These are phyloP conservation scores for Solanum tacnaense DNA, from an alignment of 257 asterid genomes.

Conservation along the genomic window DNA sequence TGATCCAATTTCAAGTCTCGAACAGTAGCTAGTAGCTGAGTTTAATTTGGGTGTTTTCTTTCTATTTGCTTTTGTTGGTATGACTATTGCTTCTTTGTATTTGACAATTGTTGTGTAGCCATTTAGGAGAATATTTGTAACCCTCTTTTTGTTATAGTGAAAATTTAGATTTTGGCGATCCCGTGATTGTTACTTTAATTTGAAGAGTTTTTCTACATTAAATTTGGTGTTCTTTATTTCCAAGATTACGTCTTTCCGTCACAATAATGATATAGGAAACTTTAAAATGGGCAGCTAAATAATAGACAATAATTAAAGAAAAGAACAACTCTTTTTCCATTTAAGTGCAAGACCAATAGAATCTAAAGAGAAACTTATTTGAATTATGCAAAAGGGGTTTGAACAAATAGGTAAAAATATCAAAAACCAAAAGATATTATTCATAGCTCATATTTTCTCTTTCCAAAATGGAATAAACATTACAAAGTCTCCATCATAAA, in stretches of 20 bases:
- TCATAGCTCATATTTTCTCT: background rate
- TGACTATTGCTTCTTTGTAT: no score
- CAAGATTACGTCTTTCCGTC: no score
- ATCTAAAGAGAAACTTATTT: background rate
- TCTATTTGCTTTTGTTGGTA: no score
- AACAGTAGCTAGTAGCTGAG: no score
- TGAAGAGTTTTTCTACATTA: no score
- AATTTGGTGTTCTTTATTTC: background rate
- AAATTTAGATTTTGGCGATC: no score
- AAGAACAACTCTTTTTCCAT: background rate
- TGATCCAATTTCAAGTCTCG: no score
- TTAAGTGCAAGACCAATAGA: background rate
- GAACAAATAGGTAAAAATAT: background rate
- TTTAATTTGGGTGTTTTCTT: no score
- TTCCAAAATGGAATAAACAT: background rate
- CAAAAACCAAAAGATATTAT: background rate
- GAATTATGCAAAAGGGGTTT: background rate
- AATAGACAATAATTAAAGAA: background rate
- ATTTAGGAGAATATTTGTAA: no score
- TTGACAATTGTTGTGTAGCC: no score
- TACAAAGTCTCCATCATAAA: background rate
- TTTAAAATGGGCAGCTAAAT: background rate
- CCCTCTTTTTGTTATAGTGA: no score
- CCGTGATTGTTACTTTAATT: no score
- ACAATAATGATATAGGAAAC: background rate